These are phyloP conservation scores for Penicillium canariense DNA, from an alignment of 495 filamentous ascomycete genomes.

Conservation along the genomic window DNA sequence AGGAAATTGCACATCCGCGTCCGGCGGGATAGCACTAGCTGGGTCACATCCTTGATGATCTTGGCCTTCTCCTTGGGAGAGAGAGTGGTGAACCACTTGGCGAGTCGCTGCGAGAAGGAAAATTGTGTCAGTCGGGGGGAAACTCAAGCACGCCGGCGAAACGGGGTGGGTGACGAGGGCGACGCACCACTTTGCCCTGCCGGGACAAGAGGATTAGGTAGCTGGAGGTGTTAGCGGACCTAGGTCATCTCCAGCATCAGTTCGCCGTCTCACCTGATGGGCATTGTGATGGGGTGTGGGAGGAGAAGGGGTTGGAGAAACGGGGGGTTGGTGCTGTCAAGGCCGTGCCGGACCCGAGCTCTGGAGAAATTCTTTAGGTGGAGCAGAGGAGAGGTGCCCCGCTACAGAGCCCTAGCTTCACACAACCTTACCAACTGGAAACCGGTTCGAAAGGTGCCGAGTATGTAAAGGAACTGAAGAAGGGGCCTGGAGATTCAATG, in stretches of 20 bases:
- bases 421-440: constrained; percentile 7
- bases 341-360: constrained; percentile 27
- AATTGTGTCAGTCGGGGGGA: constrained; percentile 24
- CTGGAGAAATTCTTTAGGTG: constrained; percentile 42
- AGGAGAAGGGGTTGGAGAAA: constrained; percentile 22
- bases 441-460: not conserved
- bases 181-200: constrained; percentile 94
- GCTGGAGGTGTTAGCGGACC: constrained; percentile 50
- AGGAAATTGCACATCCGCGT: constrained; percentile 99
- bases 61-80: constrained; percentile 99
- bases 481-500: not conserved
- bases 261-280: constrained; percentile 54
- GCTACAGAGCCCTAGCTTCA: constrained; percentile 26
- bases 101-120: constrained; percentile 70
- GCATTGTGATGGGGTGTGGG: constrained; percentile 44
- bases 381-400: constrained; percentile 32
- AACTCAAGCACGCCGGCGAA: constrained; percentile 28
- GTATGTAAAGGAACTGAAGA: not conserved
- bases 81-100: constrained; percentile 99
- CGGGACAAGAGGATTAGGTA: constrained; percentile 96
- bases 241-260: not conserved
- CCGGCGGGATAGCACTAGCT: constrained; percentile 90
- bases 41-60: constrained; percentile 99
- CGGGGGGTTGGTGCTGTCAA: constrained; percentile 10
- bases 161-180: constrained; percentile 45